A percentile compares a stretch with the other conserved stretches of the same genome.
Evolutionary conservation across 257 asterid species (phyloP).

Genomic region (Scutellaria galericulata): DNA sequence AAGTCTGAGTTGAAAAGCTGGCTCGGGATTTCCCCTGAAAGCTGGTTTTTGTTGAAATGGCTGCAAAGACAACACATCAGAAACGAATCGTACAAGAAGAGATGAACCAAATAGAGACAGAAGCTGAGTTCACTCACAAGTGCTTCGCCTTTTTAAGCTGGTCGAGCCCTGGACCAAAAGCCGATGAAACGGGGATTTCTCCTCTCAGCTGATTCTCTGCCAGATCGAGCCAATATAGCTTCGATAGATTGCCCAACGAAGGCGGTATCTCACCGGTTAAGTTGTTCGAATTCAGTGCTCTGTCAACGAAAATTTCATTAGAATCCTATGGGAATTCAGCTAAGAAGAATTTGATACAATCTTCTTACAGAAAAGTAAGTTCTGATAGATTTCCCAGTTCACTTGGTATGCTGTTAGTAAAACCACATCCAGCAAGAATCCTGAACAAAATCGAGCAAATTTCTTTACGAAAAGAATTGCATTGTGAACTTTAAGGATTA

Average conservation of each 20-base stretch:
- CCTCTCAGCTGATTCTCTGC: conserved; percentile 90
- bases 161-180: conserved; percentile 73
- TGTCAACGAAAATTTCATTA: conserved; percentile 37
- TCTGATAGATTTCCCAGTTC: conserved; percentile 79
- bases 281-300: conserved; percentile 93
- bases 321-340: conserved; percentile 1
- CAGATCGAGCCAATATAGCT: conserved; percentile 90
- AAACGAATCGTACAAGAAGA: background rate
- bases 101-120: background rate
- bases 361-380: conserved; percentile 87
- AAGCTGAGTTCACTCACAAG: conserved; percentile 60
- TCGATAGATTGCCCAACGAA: conserved; percentile 81
- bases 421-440: conserved; percentile 94
- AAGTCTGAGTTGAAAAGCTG: conserved; percentile 69
- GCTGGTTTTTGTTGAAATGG: conserved; percentile 91
- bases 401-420: conserved; percentile 72
- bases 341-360: background rate
- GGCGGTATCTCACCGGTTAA: conserved; percentile 85
- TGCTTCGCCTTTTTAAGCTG: conserved; percentile 89
- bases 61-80: conserved; percentile 58
- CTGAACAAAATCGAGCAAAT: conserved; percentile 46
- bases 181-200: conserved; percentile 73
- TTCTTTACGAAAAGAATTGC: background rate
- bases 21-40: conserved; percentile 76
- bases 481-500: background rate